Evolutionary conservation across 257 asterid species (phyloP).

Genomic region (Solanum pimpinellifolium): DNA sequence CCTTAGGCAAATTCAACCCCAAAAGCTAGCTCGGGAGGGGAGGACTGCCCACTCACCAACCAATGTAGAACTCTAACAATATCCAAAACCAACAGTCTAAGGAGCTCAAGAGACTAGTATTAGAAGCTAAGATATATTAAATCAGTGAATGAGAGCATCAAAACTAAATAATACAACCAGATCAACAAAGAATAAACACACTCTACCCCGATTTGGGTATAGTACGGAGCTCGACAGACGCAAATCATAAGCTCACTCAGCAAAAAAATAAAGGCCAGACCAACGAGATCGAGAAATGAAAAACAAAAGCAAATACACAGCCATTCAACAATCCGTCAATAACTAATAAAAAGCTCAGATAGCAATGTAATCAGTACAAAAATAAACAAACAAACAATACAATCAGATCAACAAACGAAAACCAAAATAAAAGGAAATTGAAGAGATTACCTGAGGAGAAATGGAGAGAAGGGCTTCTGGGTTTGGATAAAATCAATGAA

Average conservation of each 20-base stretch:
- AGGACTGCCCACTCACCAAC: neutral
- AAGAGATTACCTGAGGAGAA: conserved; percentile 22
- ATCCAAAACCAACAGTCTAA: neutral
- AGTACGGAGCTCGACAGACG: neutral
- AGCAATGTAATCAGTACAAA: neutral
- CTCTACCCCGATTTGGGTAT: neutral
- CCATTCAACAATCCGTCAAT: neutral
- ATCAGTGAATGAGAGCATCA: neutral
- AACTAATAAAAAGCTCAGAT: neutral
- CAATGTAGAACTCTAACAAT: neutral
- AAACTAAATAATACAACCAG: neutral
- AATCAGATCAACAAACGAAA: neutral
- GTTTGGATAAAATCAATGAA: conserved; percentile 21
- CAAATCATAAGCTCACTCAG: neutral
- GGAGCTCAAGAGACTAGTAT: neutral
- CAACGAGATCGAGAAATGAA: neutral
- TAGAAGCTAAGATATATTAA: neutral
- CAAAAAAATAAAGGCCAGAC: neutral
- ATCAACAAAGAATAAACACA: neutral
- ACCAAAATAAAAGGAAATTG: neutral
- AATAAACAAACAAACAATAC: neutral
- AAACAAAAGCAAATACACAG: neutral
- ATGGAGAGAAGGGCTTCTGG: conserved; percentile 16
- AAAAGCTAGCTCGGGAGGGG: neutral
- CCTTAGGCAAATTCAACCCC: neutral